Conservation (phyloP, 768 basidiomycete genomes). For the Porpolomopsis calyptriformis region DNA sequence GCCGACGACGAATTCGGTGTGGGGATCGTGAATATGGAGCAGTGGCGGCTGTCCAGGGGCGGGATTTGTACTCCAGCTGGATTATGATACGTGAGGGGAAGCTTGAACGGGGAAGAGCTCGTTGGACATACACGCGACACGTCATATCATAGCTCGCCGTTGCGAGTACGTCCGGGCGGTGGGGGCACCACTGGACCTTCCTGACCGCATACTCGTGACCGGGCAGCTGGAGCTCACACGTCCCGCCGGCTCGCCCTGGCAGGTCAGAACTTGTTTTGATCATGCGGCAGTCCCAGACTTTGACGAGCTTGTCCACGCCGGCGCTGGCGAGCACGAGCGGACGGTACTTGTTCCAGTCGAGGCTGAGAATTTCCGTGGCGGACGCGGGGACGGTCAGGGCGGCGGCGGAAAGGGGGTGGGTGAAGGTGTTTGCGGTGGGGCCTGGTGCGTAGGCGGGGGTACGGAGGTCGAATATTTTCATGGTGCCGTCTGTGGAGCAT, state of each 20-base stretch:
- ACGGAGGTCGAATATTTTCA: slow-evolving; percentile 76
- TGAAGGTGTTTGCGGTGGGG: slow-evolving; percentile 45
- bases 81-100: slow-evolving; percentile 1
- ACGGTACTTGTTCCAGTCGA: slow-evolving; percentile 92
- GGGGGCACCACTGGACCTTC: slow-evolving; percentile 84
- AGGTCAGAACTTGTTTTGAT: slow-evolving; percentile 43
- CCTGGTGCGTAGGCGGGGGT: slow-evolving; percentile 45
- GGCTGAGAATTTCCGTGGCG: slow-evolving; percentile 62
- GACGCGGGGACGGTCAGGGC: slow-evolving; percentile 72
- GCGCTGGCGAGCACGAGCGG: slow-evolving; percentile 68
- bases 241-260: slow-evolving; percentile 35
- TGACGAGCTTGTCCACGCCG: slow-evolving; percentile 66
- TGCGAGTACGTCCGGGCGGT: slow-evolving; percentile 58
- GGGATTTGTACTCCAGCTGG: slow-evolving; percentile 67
- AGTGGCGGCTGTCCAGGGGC: slow-evolving; percentile 39
- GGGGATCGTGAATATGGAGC: slow-evolving; percentile 68
- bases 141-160: slow-evolving; percentile 90
- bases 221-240: slow-evolving; percentile 56
- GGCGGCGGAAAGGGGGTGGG: slow-evolving; percentile 56
- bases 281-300: slow-evolving; percentile 87
- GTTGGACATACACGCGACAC: slow-evolving; percentile 63
- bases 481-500: slow-evolving; percentile 78
- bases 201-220: slow-evolving; percentile 90
- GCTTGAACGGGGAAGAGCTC: slow-evolving; percentile 5
- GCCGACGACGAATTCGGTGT: slow-evolving; percentile 93